A percentile compares a stretch with the other conserved stretches of the same genome.
These are phyloP conservation scores for Penicillium waksmanii DNA, from an alignment of 495 filamentous ascomycete species.

Conservation along the genomic window DNA sequence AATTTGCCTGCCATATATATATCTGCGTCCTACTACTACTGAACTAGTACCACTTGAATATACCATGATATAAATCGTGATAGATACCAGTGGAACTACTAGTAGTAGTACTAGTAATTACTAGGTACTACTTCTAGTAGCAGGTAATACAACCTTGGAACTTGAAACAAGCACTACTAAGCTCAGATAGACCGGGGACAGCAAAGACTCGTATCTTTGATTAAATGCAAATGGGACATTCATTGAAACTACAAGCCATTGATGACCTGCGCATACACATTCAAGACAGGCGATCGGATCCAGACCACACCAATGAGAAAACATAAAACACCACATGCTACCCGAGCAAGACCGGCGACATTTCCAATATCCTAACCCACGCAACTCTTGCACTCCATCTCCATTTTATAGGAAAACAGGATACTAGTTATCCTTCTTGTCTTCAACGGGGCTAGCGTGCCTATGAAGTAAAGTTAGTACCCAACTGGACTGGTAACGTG, in stretches of 20 bases:
- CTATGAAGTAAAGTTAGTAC: slow-evolving; percentile 35
- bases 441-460: slow-evolving; percentile 66
- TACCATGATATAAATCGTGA: too few species aligned
- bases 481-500: not conserved
- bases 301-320: slow-evolving; percentile 17
- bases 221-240: slow-evolving; percentile 6
- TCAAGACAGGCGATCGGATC: slow-evolving; percentile 26
- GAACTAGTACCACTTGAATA: too few species aligned
- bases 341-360: slow-evolving; percentile 27
- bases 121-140: too few species aligned
- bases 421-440: slow-evolving; percentile 47
- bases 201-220: not conserved
- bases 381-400: not conserved
- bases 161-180: too few species aligned
- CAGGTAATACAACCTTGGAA: too few species aligned
- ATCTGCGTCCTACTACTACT: too few species aligned
- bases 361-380: slow-evolving; percentile 8
- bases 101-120: too few species aligned
- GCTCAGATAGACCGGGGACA: not conserved
- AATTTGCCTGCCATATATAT: too few species aligned
- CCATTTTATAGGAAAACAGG: slow-evolving; percentile 15
- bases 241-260: slow-evolving; percentile 10
- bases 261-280: slow-evolving; percentile 14
- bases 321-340: slow-evolving; percentile 22
- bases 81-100: too few species aligned